Conservation (phyloP, 305 asterid genomes). For the Fraxinus xanthoxyloides region DNA sequence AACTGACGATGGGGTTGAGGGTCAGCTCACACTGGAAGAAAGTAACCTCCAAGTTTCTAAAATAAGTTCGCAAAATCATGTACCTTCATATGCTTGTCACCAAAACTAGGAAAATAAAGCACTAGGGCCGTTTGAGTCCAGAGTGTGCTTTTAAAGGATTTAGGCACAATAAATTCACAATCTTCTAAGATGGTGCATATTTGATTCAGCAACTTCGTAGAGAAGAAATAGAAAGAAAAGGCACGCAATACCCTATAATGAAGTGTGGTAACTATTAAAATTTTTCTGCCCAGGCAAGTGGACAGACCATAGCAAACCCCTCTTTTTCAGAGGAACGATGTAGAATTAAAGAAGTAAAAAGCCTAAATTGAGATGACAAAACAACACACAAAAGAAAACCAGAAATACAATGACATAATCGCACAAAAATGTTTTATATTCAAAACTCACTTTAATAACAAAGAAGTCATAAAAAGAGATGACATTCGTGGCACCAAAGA, state of each 20-base stretch:
- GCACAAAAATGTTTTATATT: background rate
- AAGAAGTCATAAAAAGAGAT: conserved; percentile 13
- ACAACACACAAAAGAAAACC: background rate
- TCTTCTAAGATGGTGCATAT: too few relatives aligned
- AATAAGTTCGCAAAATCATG: too few relatives aligned
- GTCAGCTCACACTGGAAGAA: too few relatives aligned
- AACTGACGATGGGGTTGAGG: too few relatives aligned
- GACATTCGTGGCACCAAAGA: background rate
- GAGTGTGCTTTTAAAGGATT: too few relatives aligned
- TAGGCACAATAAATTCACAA: too few relatives aligned
- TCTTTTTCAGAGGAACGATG: background rate
- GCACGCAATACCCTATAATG: too few relatives aligned
- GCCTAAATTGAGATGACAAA: background rate
- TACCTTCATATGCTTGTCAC: background rate
- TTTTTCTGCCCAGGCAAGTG: background rate
- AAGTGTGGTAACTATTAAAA: background rate
- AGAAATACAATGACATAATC: background rate
- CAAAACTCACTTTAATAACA: background rate
- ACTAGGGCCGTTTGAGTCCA: too few relatives aligned
- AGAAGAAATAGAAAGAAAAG: too few relatives aligned
- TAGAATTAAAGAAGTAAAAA: background rate
- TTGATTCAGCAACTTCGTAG: too few relatives aligned
- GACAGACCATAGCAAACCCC: background rate
- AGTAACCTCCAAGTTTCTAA: too few relatives aligned
- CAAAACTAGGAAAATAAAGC: background rate